Conservation (phyloP, 305 asterid species). For the Solanum hybrid region DNA sequence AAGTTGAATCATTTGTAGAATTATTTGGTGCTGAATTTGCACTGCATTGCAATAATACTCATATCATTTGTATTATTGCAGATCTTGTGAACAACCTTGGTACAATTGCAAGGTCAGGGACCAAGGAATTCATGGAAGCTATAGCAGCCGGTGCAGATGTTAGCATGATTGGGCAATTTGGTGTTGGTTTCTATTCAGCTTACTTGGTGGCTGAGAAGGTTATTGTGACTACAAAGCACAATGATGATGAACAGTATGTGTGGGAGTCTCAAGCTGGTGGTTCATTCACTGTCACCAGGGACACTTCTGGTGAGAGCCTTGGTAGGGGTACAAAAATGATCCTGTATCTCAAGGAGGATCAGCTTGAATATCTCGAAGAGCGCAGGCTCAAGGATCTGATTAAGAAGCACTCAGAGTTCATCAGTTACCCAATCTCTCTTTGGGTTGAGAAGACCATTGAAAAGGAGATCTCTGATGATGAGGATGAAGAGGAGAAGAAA, state of each 20-base stretch:
- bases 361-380: conserved; percentile 30
- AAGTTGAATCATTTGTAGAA: background rate
- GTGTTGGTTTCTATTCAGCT: conserved; percentile 29
- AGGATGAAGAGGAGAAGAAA: conserved; percentile 27
- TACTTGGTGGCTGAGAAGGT: conserved; percentile 32
- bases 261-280: conserved; percentile 35
- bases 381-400: conserved; percentile 26
- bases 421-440: conserved; percentile 24
- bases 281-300: conserved; percentile 26
- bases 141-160: conserved; percentile 33
- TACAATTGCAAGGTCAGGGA: conserved; percentile 32
- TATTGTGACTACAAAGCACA: conserved; percentile 24
- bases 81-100: conserved; percentile 35
- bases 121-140: conserved; percentile 31
- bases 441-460: conserved; percentile 27
- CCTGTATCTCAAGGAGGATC: conserved; percentile 24
- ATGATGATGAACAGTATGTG: conserved; percentile 27
- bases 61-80: background rate
- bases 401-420: conserved; percentile 29
- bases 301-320: conserved; percentile 23
- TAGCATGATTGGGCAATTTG: conserved; percentile 34
- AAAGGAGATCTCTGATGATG: conserved; percentile 29
- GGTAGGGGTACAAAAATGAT: conserved; percentile 28
- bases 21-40: background rate
- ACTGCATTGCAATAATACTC: background rate